Evolutionary conservation across 495 filamentous ascomycete species (phyloP).

Genomic region (Podospora didyma): DNA sequence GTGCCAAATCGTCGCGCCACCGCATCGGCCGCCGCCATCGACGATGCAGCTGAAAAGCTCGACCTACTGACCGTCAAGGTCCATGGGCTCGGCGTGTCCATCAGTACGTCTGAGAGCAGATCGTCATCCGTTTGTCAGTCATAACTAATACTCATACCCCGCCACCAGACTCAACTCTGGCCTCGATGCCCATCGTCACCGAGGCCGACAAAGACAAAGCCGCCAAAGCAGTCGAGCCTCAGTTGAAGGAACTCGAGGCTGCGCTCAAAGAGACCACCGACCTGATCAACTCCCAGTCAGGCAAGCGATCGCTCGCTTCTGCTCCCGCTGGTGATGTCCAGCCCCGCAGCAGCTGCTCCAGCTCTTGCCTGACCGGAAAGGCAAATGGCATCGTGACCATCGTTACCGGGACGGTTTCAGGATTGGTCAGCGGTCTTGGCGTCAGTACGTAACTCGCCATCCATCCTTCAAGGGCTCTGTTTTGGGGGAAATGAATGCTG

Average conservation of each 20-base stretch:
- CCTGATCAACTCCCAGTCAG: too few relatives aligned
- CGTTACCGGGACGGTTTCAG: slow-evolving; percentile 6
- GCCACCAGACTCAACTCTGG: slow-evolving; percentile 3
- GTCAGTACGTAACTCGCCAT: slow-evolving; percentile 2
- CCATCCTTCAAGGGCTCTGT: background rate
- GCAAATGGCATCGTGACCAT: slow-evolving; percentile 5
- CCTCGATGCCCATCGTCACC: slow-evolving; percentile 3
- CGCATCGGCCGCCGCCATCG: background rate
- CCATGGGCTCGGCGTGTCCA: slow-evolving; percentile 1
- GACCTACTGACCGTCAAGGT: slow-evolving; percentile 5
- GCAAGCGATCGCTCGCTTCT: too few relatives aligned
- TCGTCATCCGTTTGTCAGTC: background rate
- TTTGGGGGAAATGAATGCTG: background rate
- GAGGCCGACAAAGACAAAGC: slow-evolving; percentile 2
- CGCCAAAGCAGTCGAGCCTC: slow-evolving; percentile 2
- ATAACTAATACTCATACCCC: too few relatives aligned
- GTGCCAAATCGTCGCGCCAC: background rate
- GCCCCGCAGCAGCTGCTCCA: background rate
- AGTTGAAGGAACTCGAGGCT: slow-evolving; percentile 7
- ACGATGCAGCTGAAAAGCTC: slow-evolving; percentile 7
- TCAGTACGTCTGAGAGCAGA: background rate
- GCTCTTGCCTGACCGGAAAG: slow-evolving; percentile 3
- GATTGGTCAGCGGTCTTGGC: slow-evolving; percentile 5
- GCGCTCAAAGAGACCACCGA: slow-evolving; percentile 7
- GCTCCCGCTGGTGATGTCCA: background rate